Percentiles rank a stretch among this genome's conserved stretches.
These are phyloP conservation scores for Mycena latifolia DNA, from an alignment of 768 basidiomycete genomes.

Conservation along the genomic window DNA sequence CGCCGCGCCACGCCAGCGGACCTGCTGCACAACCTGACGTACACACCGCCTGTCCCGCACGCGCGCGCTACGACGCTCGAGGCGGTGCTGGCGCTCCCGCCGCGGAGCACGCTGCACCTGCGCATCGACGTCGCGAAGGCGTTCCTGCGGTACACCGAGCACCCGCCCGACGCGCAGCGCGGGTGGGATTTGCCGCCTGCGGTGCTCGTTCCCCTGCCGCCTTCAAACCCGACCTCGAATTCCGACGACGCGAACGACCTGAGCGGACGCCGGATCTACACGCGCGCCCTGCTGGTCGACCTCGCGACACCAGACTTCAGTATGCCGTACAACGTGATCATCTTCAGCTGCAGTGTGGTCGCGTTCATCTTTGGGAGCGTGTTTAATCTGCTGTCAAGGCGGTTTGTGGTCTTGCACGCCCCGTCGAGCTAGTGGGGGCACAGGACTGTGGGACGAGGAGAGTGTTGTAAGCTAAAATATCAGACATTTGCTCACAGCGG, in stretches of 20 bases:
- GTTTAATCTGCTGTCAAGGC: constrained; percentile 88
- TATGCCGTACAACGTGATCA: constrained; percentile 99
- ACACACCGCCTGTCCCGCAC: constrained; percentile 76
- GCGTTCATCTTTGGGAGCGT: constrained; percentile 94
- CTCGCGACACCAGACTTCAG: constrained; percentile 99
- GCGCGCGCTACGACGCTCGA: constrained; percentile 85
- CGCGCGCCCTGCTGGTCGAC: constrained; percentile 85
- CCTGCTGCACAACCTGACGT: constrained; percentile 73
- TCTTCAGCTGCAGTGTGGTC: constrained; percentile 91
- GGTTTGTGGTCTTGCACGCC: constrained; percentile 67
- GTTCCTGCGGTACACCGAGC: constrained; percentile 94
- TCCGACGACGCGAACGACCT: too few relatives aligned
- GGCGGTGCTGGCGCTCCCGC: constrained; percentile 75
- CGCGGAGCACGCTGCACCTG: constrained; percentile 71
- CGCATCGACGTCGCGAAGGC: constrained; percentile 83
- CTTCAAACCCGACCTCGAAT: too few relatives aligned
- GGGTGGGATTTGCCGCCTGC: constrained; percentile 93
- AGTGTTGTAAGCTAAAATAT: too few relatives aligned
- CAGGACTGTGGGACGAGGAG: too few relatives aligned
- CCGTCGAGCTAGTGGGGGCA: too few relatives aligned
- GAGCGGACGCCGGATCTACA: constrained; percentile 67
- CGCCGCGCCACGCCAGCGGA: constrained; percentile 72
- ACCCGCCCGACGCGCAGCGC: constrained; percentile 94
- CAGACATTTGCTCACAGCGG: too few relatives aligned
- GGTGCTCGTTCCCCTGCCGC: constrained; percentile 62